Percentiles rank a stretch among this genome's conserved stretches.
These are phyloP conservation scores for Lentinula sp. DNA, from an alignment of 768 basidiomycete species.

Conservation along the genomic window DNA sequence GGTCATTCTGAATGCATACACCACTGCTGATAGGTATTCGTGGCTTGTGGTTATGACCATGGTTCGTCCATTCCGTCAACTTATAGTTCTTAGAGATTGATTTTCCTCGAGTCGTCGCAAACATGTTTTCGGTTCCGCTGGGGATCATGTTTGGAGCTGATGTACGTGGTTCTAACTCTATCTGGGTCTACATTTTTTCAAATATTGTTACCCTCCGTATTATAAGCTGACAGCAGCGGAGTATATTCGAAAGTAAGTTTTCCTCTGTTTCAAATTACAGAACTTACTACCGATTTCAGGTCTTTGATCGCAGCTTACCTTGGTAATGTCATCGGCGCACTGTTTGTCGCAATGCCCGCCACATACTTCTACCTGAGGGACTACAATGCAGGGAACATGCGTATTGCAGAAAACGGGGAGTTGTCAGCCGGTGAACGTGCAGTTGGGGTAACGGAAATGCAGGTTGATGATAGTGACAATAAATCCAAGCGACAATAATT, in stretches of 20 bases:
- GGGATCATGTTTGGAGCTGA: constrained; percentile 66
- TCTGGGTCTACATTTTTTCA: background rate
- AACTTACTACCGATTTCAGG: constrained; percentile 18
- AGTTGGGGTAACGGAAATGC: background rate
- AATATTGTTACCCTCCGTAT: background rate
- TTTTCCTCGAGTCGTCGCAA: constrained; percentile 48
- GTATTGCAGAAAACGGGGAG: constrained; percentile 32
- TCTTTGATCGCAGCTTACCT: constrained; percentile 61
- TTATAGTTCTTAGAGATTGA: background rate
- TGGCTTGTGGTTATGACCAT: constrained; percentile 67
- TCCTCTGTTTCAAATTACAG: background rate
- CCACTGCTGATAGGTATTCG: constrained; percentile 45
- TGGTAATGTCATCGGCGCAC: constrained; percentile 63
- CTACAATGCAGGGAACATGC: constrained; percentile 33
- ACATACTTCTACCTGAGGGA: constrained; percentile 59
- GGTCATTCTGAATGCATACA: background rate
- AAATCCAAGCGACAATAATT: background rate
- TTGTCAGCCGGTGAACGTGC: background rate
- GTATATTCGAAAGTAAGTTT: constrained; percentile 58
- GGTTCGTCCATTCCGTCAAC: constrained; percentile 25
- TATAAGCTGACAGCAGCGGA: constrained; percentile 40
- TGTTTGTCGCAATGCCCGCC: constrained; percentile 59
- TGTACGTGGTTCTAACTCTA: constrained; percentile 30
- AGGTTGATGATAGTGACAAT: background rate
- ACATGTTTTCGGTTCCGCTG: constrained; percentile 71